A percentile compares a stretch with the other conserved stretches of the same genome.
Evolutionary conservation across 805 yeast genomes (phyloP).

Genomic region (Yamadazyma ubonensis): DNA sequence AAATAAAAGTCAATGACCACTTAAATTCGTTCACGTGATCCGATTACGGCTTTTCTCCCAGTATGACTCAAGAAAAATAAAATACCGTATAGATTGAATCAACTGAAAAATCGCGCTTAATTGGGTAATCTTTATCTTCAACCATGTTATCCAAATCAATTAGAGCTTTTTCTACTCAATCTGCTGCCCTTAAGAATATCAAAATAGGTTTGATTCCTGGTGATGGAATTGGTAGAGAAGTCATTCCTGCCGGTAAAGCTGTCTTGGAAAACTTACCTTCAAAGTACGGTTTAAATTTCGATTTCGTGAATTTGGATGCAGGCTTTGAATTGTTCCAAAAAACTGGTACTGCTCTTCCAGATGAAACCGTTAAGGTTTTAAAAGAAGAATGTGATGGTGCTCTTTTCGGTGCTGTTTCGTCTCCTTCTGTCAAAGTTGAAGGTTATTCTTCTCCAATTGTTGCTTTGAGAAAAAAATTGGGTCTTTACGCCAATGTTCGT

Average conservation of each 20-base stretch:
- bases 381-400: slow-evolving; percentile 92
- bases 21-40: slow-evolving; percentile 4
- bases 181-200: slow-evolving; percentile 31
- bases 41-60: slow-evolving; percentile 4
- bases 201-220: slow-evolving; percentile 84
- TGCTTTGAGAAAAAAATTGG: slow-evolving; percentile 94
- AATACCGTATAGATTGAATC: slow-evolving; percentile 1
- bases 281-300: slow-evolving; percentile 73
- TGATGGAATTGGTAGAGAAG: slow-evolving; percentile 98
- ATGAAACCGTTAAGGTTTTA: slow-evolving; percentile 78
- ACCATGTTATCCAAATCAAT: slow-evolving; percentile 8
- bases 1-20: neutral
- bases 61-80: slow-evolving; percentile 10
- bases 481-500: slow-evolving; percentile 93
- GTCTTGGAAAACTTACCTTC: slow-evolving; percentile 80
- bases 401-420: slow-evolving; percentile 93
- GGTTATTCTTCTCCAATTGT: slow-evolving; percentile 99
- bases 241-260: slow-evolving; percentile 93
- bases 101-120: slow-evolving; percentile 6
- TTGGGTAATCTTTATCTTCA: too few relatives aligned
- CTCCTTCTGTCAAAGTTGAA: slow-evolving; percentile 89
- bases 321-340: slow-evolving; percentile 92
- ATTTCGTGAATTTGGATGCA: slow-evolving; percentile 85
- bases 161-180: slow-evolving; percentile 15
- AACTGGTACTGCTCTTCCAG: slow-evolving; percentile 96